Evolutionary conservation across 1,139 yeast genomes (phyloP).

Genomic region (Nakaseomyces kungkrabaensis): DNA sequence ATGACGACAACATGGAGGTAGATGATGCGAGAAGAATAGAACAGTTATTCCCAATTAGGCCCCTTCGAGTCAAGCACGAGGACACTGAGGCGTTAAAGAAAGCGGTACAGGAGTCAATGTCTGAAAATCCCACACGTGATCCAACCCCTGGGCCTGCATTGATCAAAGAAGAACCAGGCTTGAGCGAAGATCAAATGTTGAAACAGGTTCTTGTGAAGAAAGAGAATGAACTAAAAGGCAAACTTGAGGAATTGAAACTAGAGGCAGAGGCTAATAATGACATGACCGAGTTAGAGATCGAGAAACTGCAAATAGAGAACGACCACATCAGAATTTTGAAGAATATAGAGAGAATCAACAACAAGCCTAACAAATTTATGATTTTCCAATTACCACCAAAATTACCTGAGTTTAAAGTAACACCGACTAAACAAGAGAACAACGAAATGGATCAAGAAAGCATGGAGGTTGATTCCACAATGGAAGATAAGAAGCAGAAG

Average conservation of each 20-base stretch:
- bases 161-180: conserved; percentile 9
- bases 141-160: conserved; percentile 23
- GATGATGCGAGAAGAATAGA: conserved; percentile 31
- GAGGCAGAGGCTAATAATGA: conserved; percentile 25
- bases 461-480: conserved; percentile 4
- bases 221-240: background rate
- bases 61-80: conserved; percentile 36
- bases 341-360: conserved; percentile 28
- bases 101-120: conserved; percentile 18
- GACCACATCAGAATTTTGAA: conserved; percentile 33
- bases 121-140: conserved; percentile 24
- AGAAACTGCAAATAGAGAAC: conserved; percentile 23
- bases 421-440: conserved; percentile 14
- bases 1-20: conserved; percentile 20
- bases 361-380: conserved; percentile 36
- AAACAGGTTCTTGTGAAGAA: background rate
- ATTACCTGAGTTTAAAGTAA: conserved; percentile 45
- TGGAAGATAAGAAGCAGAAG: conserved; percentile 4
- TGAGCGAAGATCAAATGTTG: conserved; percentile 12
- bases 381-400: conserved; percentile 65
- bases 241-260: conserved; percentile 1
- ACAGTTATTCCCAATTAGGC: conserved; percentile 42
- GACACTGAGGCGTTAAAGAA: conserved; percentile 25
- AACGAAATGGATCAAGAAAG: conserved; percentile 10
- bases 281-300: conserved; percentile 23